A percentile compares a stretch with the other conserved stretches of the same genome.
Evolutionary conservation across 208 protist genomes (phyloP).

Genomic region (Crithidia sp.): DNA sequence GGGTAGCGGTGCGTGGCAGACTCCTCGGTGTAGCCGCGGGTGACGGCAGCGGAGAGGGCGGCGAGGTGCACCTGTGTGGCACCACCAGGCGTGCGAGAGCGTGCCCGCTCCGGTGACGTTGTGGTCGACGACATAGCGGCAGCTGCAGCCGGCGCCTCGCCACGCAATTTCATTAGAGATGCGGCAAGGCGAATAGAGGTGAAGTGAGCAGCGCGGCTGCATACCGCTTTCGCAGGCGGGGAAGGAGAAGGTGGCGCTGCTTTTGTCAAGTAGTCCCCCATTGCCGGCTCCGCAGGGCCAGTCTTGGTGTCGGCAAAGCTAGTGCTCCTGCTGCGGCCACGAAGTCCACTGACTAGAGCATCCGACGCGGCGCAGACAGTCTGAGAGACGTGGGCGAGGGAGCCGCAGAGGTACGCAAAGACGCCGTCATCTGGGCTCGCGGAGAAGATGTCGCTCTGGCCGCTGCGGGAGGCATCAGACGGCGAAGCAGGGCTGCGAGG

Average conservation of each 20-base stretch:
- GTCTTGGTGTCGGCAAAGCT: neutral
- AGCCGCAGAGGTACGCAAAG: neutral
- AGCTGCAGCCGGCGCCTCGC: neutral
- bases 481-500: neutral
- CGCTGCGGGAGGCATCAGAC: neutral
- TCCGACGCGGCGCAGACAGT: neutral
- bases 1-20: conserved; percentile 44
- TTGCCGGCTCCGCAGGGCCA: neutral
- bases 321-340: conserved; percentile 11
- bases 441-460: neutral
- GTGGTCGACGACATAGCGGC: neutral
- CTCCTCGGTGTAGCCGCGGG: conserved; percentile 36
- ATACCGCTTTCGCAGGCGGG: too few relatives aligned
- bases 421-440: neutral
- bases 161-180: neutral
- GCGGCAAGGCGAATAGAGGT: neutral
- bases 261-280: neutral
- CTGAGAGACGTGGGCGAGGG: neutral
- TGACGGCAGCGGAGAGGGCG: conserved; percentile 35
- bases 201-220: neutral
- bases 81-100: conserved; percentile 6
- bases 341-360: neutral
- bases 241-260: too few relatives aligned
- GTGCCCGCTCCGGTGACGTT: neutral
- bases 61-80: conserved; percentile 33